These are phyloP conservation scores for Ustulina deusta DNA, from an alignment of 2,329 filamentous ascomycete species.

Conservation along the genomic window DNA sequence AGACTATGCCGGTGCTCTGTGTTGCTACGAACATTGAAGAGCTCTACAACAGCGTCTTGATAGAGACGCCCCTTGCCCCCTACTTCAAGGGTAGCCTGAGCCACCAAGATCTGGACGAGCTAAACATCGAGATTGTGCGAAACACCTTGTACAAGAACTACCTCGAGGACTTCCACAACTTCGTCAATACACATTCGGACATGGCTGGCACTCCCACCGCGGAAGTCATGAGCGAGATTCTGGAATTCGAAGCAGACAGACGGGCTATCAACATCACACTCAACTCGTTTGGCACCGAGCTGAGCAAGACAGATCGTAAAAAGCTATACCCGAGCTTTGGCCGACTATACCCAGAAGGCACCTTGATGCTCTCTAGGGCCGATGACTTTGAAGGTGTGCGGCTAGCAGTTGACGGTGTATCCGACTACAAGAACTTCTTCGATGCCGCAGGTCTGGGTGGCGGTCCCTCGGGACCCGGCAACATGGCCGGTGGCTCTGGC, in stretches of 20 bases:
- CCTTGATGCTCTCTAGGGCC: conserved; percentile 91
- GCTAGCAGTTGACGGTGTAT: conserved; percentile 90
- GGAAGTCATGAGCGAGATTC: conserved; percentile 94
- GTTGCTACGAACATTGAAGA: conserved; percentile 99
- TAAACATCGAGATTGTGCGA: conserved; percentile 99
- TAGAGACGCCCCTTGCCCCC: conserved; percentile 93
- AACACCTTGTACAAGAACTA: conserved; percentile 99
- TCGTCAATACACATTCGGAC: conserved; percentile 89
- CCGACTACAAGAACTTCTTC: conserved; percentile 96
- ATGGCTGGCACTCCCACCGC: conserved; percentile 89
- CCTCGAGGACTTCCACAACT: conserved; percentile 95
- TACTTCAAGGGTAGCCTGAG: conserved; percentile 98
- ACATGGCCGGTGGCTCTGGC: conserved; percentile 84
- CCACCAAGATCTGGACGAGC: conserved; percentile 96
- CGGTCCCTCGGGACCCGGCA: conserved; percentile 78
- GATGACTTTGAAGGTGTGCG: conserved; percentile 95
- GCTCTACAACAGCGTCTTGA: conserved; percentile 96
- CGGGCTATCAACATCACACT: conserved; percentile 99
- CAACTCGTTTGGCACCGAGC: conserved; percentile 97
- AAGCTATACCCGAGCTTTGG: conserved; percentile 97
- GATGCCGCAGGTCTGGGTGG: conserved; percentile 86
- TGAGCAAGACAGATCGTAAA: conserved; percentile 91
- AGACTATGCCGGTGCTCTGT: conserved; percentile 97
- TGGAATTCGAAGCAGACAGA: conserved; percentile 96
- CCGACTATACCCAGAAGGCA: conserved; percentile 91